Base-by-base conservation (phyloP, 495 filamentous ascomycete genomes). In the Sporormia fimetaria region DNA sequence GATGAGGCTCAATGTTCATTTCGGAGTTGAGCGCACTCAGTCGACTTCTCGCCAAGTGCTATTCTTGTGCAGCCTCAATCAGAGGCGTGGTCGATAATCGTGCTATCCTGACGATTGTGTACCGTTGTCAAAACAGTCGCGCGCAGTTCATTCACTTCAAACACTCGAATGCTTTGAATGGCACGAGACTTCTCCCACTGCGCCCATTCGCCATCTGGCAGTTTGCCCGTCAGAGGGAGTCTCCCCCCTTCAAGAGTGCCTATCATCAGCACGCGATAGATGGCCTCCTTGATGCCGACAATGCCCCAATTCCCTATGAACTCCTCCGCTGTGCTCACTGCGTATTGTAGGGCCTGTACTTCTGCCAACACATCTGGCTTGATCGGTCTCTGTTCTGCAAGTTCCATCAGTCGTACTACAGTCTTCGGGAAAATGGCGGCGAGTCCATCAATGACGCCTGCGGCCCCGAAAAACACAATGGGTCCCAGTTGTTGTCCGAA, bases 401-500 rank as follows among this genome's bases (percentile, higher is more conserved):
- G 54, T 10, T 67, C 57, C 58, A 75, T 81, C 7, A 79, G 62
- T 34, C 57, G 54, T 4, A 65, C 62, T 15, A 74, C 59, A 0
- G 66, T 65, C 51, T 67, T 69, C 3, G 77, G 79, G 34, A 79
- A 75, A 21, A 80, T 68, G 52, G 80, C 81, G 33, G 64, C 76
- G 53, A 81, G 79, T 3, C 75, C 79, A 2, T 74, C 70, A 45
- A 81, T 78, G 44, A 73, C 78, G 4, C 79, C 79, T 3, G 73
- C 67, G 3, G 67, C 70, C 2, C 77, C 78, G 1, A 72, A 73
- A 6, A 64, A 62, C 11, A 76, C 46, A 2, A 76, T 78, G 0
- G 71, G 78, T 22, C 83, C 57, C 26, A 85, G 57, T 54, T 83
- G 83, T 49, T 83, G 79, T 2, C 74, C 73, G 56, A 83, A 76